A percentile compares a stretch with the other conserved stretches of the same genome.
These are phyloP conservation scores for Aristolochia contorta DNA, from an alignment of 164 flowering plant genomes.

Conservation along the genomic window DNA sequence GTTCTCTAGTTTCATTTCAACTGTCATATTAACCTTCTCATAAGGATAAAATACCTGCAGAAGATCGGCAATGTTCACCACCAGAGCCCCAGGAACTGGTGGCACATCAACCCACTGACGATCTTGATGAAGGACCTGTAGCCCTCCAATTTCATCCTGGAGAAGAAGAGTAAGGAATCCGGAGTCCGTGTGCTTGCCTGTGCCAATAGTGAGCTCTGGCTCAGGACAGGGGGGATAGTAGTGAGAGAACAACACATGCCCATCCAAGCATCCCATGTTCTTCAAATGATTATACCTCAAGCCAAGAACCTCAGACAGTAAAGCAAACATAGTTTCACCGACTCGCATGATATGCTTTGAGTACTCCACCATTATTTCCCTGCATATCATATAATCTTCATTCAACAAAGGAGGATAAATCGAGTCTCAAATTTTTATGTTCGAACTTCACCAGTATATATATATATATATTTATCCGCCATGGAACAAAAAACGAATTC, in stretches of 20 bases:
- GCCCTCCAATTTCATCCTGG: constrained; percentile 25
- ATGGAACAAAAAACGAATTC: not conserved
- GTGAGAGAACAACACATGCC: constrained; percentile 6
- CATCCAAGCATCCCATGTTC: constrained; percentile 14
- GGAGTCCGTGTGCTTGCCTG: constrained; percentile 22
- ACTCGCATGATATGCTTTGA: constrained; percentile 6
- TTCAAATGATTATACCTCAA: constrained; percentile 17
- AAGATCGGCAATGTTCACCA: constrained; percentile 21
- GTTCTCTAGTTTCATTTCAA: too few relatives aligned
- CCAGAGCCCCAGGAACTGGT: constrained; percentile 20
- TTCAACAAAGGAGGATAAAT: too few relatives aligned
- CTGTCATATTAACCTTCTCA: too few relatives aligned
- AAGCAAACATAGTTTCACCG: constrained; percentile 13
- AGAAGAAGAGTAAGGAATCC: constrained; percentile 22
- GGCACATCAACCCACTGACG: constrained; percentile 20
- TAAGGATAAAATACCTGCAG: constrained; percentile 21
- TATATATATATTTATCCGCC: too few relatives aligned
- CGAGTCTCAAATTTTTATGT: too few relatives aligned
- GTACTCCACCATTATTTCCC: constrained; percentile 16
- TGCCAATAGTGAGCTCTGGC: constrained; percentile 19
- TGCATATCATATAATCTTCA: not conserved
- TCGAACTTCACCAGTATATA: too few relatives aligned
- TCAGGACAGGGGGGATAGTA: constrained; percentile 27
- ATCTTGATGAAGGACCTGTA: constrained; percentile 18
- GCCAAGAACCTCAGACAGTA: constrained; percentile 30